These are phyloP conservation scores for Lentinula boryana DNA, from an alignment of 768 basidiomycete genomes.

Conservation along the genomic window DNA sequence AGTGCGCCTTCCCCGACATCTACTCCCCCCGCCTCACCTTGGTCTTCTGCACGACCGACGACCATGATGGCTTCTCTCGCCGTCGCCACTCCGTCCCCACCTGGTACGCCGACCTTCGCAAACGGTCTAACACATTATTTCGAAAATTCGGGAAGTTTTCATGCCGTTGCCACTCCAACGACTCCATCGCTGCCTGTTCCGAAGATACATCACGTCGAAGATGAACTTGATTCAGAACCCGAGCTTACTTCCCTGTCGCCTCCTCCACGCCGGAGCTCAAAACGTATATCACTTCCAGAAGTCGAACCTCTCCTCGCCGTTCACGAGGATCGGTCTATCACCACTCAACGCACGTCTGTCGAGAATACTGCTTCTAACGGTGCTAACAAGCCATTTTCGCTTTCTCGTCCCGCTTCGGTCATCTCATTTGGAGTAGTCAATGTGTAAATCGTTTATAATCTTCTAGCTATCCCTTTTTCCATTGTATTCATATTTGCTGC, in stretches of 20 bases:
- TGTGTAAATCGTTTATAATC: not conserved
- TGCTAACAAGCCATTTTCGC: slow-evolving; percentile 21
- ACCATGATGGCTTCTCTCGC: slow-evolving; percentile 1
- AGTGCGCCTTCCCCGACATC: slow-evolving; percentile 47
- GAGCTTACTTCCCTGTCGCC: slow-evolving; percentile 16
- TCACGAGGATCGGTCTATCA: not conserved
- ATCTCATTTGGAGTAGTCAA: slow-evolving; percentile 37
- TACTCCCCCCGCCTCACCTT: slow-evolving; percentile 17
- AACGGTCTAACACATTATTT: not conserved
- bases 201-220: slow-evolving; percentile 13
- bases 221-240: slow-evolving; percentile 5
- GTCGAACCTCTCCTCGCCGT: not conserved
- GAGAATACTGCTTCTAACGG: not conserved
- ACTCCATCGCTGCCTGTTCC: slow-evolving; percentile 26
- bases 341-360: not conserved
- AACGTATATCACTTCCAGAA: slow-evolving; percentile 5
- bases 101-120: slow-evolving; percentile 3
- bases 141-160: slow-evolving; percentile 47
- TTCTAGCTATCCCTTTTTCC: not conserved
- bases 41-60: slow-evolving; percentile 15
- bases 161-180: slow-evolving; percentile 45
- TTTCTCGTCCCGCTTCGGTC: slow-evolving; percentile 46
- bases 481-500: not conserved
- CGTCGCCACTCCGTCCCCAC: not conserved
- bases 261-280: slow-evolving; percentile 21